These are phyloP conservation scores for Psilocybe tampanensis DNA, from an alignment of 768 basidiomycete species.

Conservation along the genomic window DNA sequence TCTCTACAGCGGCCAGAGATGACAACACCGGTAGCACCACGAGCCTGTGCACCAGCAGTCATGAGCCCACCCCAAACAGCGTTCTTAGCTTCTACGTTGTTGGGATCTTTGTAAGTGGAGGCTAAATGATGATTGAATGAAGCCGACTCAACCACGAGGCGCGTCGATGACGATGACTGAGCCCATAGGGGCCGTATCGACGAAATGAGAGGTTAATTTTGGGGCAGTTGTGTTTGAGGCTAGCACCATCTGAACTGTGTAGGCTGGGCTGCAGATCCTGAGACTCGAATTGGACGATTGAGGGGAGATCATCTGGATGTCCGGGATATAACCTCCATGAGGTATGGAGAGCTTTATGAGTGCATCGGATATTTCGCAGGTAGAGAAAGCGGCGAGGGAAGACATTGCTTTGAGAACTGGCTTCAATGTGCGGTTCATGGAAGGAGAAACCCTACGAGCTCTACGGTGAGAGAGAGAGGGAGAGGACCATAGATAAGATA, in stretches of 20 bases:
- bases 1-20: slow-evolving; percentile 89
- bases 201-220: slow-evolving; percentile 72
- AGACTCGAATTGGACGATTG: slow-evolving; percentile 29
- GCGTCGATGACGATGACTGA: slow-evolving; percentile 75
- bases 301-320: slow-evolving; percentile 63
- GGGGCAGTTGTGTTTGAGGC: slow-evolving; percentile 61
- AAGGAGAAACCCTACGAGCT: not conserved
- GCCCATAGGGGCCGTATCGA: slow-evolving; percentile 70
- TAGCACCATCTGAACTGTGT: slow-evolving; percentile 84
- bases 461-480: not conserved
- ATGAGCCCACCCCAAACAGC: slow-evolving; percentile 94
- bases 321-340: slow-evolving; percentile 81
- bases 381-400: slow-evolving; percentile 47
- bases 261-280: slow-evolving; percentile 73
- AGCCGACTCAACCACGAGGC: slow-evolving; percentile 57
- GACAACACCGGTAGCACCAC: slow-evolving; percentile 71
- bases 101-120: slow-evolving; percentile 18
- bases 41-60: slow-evolving; percentile 81
- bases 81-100: slow-evolving; percentile 59
- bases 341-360: slow-evolving; percentile 75
- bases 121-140: slow-evolving; percentile 1
- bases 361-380: slow-evolving; percentile 89
- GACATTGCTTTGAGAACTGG: slow-evolving; percentile 20
- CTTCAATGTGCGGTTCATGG: slow-evolving; percentile 19
- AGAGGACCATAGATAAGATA: slow-evolving; percentile 24